phyloP scores from a whole-genome alignment of 768 basidiomycete species.

The Lactarius sp. region DNA sequence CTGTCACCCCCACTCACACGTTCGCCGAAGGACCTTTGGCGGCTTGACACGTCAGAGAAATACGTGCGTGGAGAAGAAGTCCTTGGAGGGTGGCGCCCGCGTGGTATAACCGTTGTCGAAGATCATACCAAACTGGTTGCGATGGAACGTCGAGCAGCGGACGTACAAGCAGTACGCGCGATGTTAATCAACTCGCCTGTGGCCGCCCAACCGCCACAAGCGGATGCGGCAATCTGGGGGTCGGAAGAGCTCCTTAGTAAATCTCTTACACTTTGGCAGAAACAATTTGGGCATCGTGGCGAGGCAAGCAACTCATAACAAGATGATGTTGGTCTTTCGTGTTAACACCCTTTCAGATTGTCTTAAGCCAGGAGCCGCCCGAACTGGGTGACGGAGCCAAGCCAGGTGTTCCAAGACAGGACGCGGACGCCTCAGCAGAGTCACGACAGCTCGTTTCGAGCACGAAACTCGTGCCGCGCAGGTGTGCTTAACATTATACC shows the following conservation, averaged over 20 bases:
- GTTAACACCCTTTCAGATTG: constrained; percentile 50
- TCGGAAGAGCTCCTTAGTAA: constrained; percentile 60
- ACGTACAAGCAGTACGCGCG: constrained; percentile 84
- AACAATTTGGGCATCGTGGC: constrained; percentile 67
- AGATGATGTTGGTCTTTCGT: constrained; percentile 16
- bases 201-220: constrained; percentile 41
- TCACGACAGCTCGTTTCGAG: constrained; percentile 64
- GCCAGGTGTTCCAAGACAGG: constrained; percentile 31
- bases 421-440: constrained; percentile 41
- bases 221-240: constrained; percentile 59
- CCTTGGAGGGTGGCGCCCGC: constrained; percentile 77
- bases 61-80: constrained; percentile 91
- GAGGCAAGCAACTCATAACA: constrained; percentile 46
- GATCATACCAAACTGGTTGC: constrained; percentile 73
- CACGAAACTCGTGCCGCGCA: constrained; percentile 67
- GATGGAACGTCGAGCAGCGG: constrained; percentile 71
- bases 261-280: constrained; percentile 78
- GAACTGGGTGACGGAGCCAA: constrained; percentile 48
- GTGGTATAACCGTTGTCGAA: constrained; percentile 84
- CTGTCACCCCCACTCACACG: constrained; percentile 82
- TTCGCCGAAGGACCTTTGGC: constrained; percentile 87
- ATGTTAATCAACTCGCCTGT: constrained; percentile 55
- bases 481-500: constrained; percentile 41
- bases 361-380: constrained; percentile 64
- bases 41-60: constrained; percentile 90